Percentiles rank a stretch among this genome's conserved stretches.
phyloP scores from a whole-genome alignment of 495 filamentous ascomycete species.

The Amphirosellinia nigrospora region DNA sequence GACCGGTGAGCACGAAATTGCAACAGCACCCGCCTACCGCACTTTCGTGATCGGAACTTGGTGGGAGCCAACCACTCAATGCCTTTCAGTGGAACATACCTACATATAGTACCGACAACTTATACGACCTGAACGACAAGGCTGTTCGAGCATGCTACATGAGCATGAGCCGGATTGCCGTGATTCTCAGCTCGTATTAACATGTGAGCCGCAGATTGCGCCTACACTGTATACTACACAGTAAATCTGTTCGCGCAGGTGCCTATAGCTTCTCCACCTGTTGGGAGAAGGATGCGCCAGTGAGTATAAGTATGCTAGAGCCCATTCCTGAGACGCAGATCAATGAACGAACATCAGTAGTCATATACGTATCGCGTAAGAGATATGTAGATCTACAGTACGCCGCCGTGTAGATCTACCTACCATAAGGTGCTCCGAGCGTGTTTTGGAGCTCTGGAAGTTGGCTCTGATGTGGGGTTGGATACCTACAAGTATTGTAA shows the following conservation, averaged over 20 bases:
- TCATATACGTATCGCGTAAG: slow-evolving; percentile 14
- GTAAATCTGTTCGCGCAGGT: background rate
- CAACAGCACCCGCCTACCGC: background rate
- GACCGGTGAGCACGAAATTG: slow-evolving; percentile 1
- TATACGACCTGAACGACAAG: background rate
- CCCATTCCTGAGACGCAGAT: background rate
- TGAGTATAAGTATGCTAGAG: no score
- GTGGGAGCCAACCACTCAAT: background rate
- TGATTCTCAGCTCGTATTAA: background rate
- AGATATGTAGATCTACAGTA: slow-evolving; percentile 14
- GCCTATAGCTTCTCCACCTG: background rate
- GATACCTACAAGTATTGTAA: no score
- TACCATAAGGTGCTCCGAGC: background rate
- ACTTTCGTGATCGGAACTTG: background rate
- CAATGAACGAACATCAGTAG: background rate
- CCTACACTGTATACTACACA: background rate
- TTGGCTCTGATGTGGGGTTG: no score
- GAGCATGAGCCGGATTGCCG: background rate
- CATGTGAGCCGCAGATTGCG: background rate
- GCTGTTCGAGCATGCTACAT: background rate
- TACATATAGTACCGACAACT: no score
- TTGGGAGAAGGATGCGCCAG: background rate
- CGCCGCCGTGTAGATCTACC: background rate
- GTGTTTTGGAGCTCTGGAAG: background rate
- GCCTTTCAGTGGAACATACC: background rate